Evolutionary conservation across 1,284 basidiomycete species (phyloP).

Genomic region (Boletellus deceptivus): DNA sequence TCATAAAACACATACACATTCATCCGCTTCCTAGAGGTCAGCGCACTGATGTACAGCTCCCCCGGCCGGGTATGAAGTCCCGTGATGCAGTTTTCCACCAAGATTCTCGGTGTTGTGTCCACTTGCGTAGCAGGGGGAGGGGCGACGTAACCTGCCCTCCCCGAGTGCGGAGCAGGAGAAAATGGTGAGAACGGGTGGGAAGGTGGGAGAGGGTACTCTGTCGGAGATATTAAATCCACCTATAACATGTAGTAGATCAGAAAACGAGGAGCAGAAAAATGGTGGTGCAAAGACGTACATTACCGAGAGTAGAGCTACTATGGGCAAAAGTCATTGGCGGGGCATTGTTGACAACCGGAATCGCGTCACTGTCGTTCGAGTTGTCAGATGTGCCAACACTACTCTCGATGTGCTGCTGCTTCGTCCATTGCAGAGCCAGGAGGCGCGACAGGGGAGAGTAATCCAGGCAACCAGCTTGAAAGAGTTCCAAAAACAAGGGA

Average conservation of each 20-base stretch:
- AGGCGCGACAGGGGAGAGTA: slow-evolving; percentile 22
- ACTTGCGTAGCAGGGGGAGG: background rate
- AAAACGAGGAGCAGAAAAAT: background rate
- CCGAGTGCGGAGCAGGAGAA: slow-evolving; percentile 11
- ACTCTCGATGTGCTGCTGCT: background rate
- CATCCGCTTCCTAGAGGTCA: background rate
- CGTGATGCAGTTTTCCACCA: slow-evolving; percentile 3
- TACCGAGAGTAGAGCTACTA: slow-evolving; percentile 11
- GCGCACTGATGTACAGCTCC: slow-evolving; percentile 1
- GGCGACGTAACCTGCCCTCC: slow-evolving; percentile 23
- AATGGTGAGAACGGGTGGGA: slow-evolving; percentile 22
- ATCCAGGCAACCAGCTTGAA: slow-evolving; percentile 15
- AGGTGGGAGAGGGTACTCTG: slow-evolving; percentile 22
- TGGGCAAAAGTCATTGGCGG: background rate
- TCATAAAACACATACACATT: slow-evolving; percentile 26
- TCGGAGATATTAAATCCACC: slow-evolving; percentile 15
- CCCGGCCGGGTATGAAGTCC: background rate
- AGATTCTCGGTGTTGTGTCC: background rate
- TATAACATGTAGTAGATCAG: background rate
- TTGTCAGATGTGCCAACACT: background rate
- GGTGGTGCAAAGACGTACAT: slow-evolving; percentile 5
- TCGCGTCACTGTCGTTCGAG: background rate
- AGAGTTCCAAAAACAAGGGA: slow-evolving; percentile 51
- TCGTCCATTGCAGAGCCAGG: slow-evolving; percentile 1
- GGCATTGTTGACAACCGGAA: background rate